phyloP scores from a whole-genome alignment of 2,329 filamentous ascomycete genomes.

The Aspergillus unguis region DNA sequence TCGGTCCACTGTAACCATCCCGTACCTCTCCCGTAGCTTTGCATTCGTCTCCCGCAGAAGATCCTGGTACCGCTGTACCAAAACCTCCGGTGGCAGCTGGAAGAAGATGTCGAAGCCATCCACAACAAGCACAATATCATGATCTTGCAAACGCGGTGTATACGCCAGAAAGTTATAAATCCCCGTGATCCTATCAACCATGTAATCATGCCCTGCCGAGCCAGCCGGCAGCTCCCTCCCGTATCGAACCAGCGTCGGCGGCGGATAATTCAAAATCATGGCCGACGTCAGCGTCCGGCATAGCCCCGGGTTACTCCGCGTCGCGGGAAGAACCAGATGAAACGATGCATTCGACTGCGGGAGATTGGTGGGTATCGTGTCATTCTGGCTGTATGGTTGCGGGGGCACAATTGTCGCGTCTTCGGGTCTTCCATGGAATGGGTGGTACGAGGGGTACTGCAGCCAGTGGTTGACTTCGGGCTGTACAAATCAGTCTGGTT shows the following conservation, averaged over 20 bases:
- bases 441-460: conserved; percentile 33
- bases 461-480: conserved; percentile 29
- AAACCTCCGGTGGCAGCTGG: conserved; percentile 61
- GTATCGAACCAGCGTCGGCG: conserved; percentile 54
- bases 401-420: conserved; percentile 28
- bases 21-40: conserved; percentile 51
- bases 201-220: conserved; percentile 38
- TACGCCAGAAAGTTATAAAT: conserved; percentile 50
- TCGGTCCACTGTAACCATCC: conserved; percentile 29
- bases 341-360: conserved; percentile 44
- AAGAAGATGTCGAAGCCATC: conserved; percentile 65
- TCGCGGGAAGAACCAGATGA: conserved; percentile 55
- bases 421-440: conserved; percentile 30
- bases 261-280: conserved; percentile 58
- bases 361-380: conserved; percentile 29
- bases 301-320: conserved; percentile 48
- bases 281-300: conserved; percentile 58
- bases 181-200: conserved; percentile 46
- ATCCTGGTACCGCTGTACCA: conserved; percentile 61
- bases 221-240: conserved; percentile 26
- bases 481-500: conserved; percentile 11
- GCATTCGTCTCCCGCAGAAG: conserved; percentile 53
- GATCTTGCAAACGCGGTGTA: conserved; percentile 48
- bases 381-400: conserved; percentile 22
- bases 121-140: conserved; percentile 62